Conservation (phyloP, 495 filamentous ascomycete species). For the Penicillium pulvis region DNA sequence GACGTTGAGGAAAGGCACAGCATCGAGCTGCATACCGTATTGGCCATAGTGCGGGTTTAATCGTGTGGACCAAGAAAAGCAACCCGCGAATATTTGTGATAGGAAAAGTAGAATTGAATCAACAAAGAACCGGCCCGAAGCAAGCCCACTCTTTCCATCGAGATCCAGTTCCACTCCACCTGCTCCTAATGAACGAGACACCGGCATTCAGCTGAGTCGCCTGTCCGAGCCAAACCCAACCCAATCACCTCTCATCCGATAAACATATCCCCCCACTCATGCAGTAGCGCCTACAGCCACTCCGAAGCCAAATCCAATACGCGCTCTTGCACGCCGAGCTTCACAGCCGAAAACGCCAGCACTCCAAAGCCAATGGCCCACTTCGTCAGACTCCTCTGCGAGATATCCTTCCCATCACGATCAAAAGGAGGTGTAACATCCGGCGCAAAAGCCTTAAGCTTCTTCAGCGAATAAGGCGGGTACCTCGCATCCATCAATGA, state of each 20-base stretch:
- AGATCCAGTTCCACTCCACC: too few relatives aligned
- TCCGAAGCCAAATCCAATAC: neutral
- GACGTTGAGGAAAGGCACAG: neutral
- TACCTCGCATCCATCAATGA: slow-evolving; percentile 66
- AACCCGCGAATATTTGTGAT: too few relatives aligned
- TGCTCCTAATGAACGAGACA: too few relatives aligned
- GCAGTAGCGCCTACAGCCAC: neutral
- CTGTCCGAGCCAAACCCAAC: too few relatives aligned
- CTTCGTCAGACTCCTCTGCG: slow-evolving; percentile 4
- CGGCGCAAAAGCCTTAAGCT: slow-evolving; percentile 57
- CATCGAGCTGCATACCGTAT: neutral
- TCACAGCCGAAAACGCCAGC: slow-evolving; percentile 15
- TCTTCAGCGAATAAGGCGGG: slow-evolving; percentile 61
- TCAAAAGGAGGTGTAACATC: slow-evolving; percentile 70
- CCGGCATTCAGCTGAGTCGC: too few relatives aligned
- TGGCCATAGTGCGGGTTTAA: neutral
- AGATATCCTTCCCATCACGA: slow-evolving; percentile 54
- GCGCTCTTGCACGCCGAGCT: neutral
- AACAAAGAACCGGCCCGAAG: too few relatives aligned
- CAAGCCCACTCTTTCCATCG: too few relatives aligned
- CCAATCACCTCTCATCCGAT: too few relatives aligned
- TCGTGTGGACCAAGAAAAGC: too few relatives aligned
- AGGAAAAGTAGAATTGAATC: too few relatives aligned
- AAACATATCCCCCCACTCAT: too few relatives aligned
- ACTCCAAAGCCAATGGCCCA: slow-evolving; percentile 22